Conservation (phyloP, 2,329 filamentous ascomycete genomes). For the Venturia nashicola region DNA sequence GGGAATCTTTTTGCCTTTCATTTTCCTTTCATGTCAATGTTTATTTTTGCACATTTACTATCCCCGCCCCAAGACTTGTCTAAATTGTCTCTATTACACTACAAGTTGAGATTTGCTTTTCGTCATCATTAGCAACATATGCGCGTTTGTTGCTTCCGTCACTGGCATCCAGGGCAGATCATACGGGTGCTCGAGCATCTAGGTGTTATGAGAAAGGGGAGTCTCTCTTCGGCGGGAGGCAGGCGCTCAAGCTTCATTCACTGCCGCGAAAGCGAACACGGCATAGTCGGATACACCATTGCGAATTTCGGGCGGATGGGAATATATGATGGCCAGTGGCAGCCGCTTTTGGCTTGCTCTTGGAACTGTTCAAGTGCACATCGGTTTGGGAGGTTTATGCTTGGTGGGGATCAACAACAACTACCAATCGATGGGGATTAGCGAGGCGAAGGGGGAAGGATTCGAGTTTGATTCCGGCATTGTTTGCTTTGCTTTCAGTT, state of each 20-base stretch:
- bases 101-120: neutral
- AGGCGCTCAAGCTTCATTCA: neutral
- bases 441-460: neutral
- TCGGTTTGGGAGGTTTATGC: neutral
- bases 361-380: neutral
- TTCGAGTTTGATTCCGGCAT: neutral
- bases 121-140: neutral
- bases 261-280: neutral
- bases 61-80: neutral
- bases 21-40: conserved; percentile 1
- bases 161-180: neutral
- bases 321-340: neutral
- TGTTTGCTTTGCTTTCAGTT: neutral
- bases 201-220: neutral
- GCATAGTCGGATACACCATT: neutral
- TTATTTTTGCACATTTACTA: neutral
- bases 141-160: neutral
- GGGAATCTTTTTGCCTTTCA: neutral
- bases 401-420: neutral
- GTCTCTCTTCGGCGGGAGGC: neutral
- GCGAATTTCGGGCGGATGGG: neutral
- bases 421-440: neutral
- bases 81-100: neutral
- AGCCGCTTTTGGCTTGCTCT: neutral
- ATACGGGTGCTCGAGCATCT: neutral